These are phyloP conservation scores for Ilyonectria destructans DNA, from an alignment of 2,329 filamentous ascomycete species.

Conservation along the genomic window DNA sequence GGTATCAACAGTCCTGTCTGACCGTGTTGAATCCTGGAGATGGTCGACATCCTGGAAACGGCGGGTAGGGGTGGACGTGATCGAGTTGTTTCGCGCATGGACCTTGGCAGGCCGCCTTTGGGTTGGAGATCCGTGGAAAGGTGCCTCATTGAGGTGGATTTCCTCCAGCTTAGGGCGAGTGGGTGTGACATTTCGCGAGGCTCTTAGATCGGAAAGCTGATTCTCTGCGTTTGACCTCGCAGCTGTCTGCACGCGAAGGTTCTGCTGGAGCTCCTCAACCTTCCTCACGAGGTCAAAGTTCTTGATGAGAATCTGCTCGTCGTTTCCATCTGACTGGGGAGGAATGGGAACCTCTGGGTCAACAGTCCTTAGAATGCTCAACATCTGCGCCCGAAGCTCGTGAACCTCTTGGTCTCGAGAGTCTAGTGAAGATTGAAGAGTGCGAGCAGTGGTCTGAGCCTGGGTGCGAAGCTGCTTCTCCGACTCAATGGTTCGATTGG, in stretches of 20 bases:
- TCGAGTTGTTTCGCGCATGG: slow-evolving; percentile 76
- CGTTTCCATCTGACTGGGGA: slow-evolving; percentile 71
- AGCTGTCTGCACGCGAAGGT: slow-evolving; percentile 86
- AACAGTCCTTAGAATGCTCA: slow-evolving; percentile 88
- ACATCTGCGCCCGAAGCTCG: slow-evolving; percentile 84
- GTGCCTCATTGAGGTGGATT: slow-evolving; percentile 86
- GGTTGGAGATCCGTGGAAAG: slow-evolving; percentile 82
- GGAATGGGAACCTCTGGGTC: slow-evolving; percentile 81
- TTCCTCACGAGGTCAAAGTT: slow-evolving; percentile 90
- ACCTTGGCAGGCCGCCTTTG: slow-evolving; percentile 73
- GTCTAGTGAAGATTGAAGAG: slow-evolving; percentile 85
- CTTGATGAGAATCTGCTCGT: slow-evolving; percentile 79
- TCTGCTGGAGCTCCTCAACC: slow-evolving; percentile 90
- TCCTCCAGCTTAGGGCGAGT: slow-evolving; percentile 87
- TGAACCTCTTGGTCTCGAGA: slow-evolving; percentile 85
- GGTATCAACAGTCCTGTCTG: slow-evolving; percentile 87
- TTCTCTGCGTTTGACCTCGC: slow-evolving; percentile 86
- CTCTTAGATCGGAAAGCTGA: slow-evolving; percentile 85
- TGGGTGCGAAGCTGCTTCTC: slow-evolving; percentile 89
- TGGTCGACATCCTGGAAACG: slow-evolving; percentile 75
- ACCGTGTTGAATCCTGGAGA: slow-evolving; percentile 82
- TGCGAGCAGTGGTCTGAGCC: slow-evolving; percentile 87
- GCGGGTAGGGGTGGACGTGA: slow-evolving; percentile 84
- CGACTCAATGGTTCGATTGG: slow-evolving; percentile 90
- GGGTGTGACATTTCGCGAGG: slow-evolving; percentile 80